phyloP scores from a whole-genome alignment of 1,139 yeast genomes.

The Candida glucosophila region DNA sequence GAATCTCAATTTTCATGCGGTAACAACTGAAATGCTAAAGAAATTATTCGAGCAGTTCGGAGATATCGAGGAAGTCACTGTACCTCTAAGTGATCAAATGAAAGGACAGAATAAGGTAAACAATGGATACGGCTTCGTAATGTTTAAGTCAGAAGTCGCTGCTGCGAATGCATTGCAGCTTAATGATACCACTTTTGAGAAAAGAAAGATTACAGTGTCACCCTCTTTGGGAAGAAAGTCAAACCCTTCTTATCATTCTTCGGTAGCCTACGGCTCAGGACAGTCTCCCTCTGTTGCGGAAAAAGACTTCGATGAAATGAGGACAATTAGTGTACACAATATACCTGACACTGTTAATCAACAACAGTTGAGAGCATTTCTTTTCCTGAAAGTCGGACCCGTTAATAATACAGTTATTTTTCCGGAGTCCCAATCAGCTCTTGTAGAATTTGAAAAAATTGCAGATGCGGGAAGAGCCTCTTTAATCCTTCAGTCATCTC shows the following conservation, averaged over 20 bases:
- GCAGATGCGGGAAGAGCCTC: constrained; percentile 52
- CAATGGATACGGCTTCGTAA: constrained; percentile 53
- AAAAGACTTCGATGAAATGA: constrained; percentile 14
- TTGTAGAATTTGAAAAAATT: constrained; percentile 41
- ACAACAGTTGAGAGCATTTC: constrained; percentile 26
- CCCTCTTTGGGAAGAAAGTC: constrained; percentile 10
- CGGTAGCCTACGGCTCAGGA: no score
- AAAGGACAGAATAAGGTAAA: constrained; percentile 19
- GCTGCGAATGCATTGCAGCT: constrained; percentile 32
- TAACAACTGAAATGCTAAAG: constrained; percentile 18
- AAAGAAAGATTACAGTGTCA: constrained; percentile 35
- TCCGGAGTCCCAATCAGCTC: constrained; percentile 43
- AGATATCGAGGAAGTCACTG: constrained; percentile 36
- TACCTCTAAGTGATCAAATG: constrained; percentile 36
- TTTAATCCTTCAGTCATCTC: constrained; percentile 36
- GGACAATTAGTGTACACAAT: constrained; percentile 36
- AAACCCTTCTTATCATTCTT: no score
- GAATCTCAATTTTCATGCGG: constrained; percentile 35
- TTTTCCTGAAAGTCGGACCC: constrained; percentile 26
- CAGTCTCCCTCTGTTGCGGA: no score
- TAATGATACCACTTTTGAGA: constrained; percentile 28
- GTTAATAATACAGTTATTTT: constrained; percentile 35
- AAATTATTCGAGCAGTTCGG: constrained; percentile 21
- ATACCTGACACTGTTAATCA: constrained; percentile 38
- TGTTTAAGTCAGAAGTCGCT: constrained; percentile 28